phyloP scores from a whole-genome alignment of 2,329 filamentous ascomycete species.

The Lecanicillium sp. region DNA sequence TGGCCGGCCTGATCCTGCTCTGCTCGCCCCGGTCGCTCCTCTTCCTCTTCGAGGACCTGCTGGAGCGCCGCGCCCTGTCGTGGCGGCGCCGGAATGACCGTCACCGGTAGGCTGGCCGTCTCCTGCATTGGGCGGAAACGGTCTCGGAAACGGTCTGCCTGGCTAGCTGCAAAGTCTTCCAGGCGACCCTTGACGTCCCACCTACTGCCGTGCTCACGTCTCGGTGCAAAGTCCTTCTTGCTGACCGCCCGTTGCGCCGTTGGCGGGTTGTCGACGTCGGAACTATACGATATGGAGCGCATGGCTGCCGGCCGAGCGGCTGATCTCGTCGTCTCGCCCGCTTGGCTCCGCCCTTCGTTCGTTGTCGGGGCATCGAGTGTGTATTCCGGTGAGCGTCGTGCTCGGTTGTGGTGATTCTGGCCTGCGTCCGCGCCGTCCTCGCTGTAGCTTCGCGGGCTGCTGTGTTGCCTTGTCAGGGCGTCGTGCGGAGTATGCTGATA shows the following conservation, averaged over 20 bases:
- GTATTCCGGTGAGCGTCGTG: slow-evolving; percentile 1
- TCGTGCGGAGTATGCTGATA: slow-evolving; percentile 1
- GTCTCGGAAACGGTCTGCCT: slow-evolving; percentile 53
- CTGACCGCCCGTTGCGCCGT: background rate
- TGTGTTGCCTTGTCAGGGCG: slow-evolving; percentile 2
- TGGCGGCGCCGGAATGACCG: slow-evolving; percentile 53
- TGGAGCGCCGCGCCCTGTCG: slow-evolving; percentile 49
- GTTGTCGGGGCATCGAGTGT: background rate
- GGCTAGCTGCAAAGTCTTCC: slow-evolving; percentile 53
- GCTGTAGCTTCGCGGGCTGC: slow-evolving; percentile 6
- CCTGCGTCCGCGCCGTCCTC: slow-evolving; percentile 1
- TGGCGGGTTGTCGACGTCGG: background rate
- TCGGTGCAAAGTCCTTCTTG: slow-evolving; percentile 4
- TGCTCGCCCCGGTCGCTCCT: slow-evolving; percentile 6
- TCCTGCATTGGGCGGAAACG: slow-evolving; percentile 45
- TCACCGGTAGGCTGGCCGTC: slow-evolving; percentile 49
- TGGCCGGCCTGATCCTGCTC: background rate
- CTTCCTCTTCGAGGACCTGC: slow-evolving; percentile 50
- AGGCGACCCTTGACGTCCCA: slow-evolving; percentile 52
- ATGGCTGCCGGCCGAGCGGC: background rate
- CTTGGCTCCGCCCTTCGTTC: background rate
- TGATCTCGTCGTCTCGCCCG: background rate
- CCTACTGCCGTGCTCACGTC: slow-evolving; percentile 11
- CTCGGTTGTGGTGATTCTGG: slow-evolving; percentile 2
- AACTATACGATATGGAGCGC: slow-evolving; percentile 6